phyloP scores from a whole-genome alignment of 768 basidiomycete genomes.

The Lactarius tabidus region DNA sequence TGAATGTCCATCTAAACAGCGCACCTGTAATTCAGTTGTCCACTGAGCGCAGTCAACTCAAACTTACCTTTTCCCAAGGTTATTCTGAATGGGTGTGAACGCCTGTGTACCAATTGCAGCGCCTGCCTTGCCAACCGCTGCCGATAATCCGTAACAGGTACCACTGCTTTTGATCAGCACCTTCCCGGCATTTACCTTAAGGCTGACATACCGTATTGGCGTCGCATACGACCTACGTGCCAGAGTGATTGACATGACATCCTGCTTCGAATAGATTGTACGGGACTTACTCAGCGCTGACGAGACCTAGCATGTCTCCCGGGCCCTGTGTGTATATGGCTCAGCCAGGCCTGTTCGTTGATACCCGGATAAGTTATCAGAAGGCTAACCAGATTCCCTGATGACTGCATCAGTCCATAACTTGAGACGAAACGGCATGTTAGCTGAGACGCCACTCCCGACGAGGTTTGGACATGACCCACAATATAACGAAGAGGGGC shows the following conservation, averaged over 20 bases:
- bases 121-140: slow-evolving; percentile 65
- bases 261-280: background rate
- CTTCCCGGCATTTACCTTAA: background rate
- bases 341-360: background rate
- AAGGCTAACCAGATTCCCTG: slow-evolving; percentile 54
- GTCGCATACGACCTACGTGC: slow-evolving; percentile 54
- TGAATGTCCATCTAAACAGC: slow-evolving; percentile 55
- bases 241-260: background rate
- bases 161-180: slow-evolving; percentile 38
- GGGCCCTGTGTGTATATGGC: slow-evolving; percentile 45
- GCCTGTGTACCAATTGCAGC: slow-evolving; percentile 70
- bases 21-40: background rate
- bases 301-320: slow-evolving; percentile 66
- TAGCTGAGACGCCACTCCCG: background rate
- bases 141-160: slow-evolving; percentile 65
- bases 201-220: slow-evolving; percentile 48
- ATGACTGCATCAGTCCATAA: slow-evolving; percentile 70
- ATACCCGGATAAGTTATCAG: background rate
- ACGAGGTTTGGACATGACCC: slow-evolving; percentile 27
- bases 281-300: slow-evolving; percentile 56
- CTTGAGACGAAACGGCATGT: slow-evolving; percentile 31
- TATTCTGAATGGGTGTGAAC: slow-evolving; percentile 62
- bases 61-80: slow-evolving; percentile 59
- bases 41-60: background rate
- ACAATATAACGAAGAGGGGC: slow-evolving; percentile 68